Conservation (phyloP, 345 rosid species). For the Camelina sativa region DNA sequence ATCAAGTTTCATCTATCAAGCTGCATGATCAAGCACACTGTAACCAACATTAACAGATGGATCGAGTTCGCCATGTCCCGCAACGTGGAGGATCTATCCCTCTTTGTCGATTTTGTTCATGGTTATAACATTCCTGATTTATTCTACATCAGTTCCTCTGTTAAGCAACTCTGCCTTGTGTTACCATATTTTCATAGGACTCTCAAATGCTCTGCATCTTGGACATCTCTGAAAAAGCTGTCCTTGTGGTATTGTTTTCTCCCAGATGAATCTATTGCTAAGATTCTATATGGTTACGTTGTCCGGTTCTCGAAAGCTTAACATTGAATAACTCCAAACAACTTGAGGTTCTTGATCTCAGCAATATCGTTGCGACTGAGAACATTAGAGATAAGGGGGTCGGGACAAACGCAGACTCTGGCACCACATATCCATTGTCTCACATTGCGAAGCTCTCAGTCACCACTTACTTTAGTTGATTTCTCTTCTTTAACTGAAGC, state of each 20-base stretch:
- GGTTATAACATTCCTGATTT: not conserved
- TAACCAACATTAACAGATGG: not conserved
- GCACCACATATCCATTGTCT: not conserved
- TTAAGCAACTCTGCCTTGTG: not conserved
- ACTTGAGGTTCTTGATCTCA: not conserved
- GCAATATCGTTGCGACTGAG: not conserved
- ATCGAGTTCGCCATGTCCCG: not conserved
- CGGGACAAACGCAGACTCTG: not conserved
- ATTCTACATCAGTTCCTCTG: not conserved
- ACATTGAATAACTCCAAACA: not conserved
- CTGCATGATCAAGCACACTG: too few species aligned
- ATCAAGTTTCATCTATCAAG: not conserved
- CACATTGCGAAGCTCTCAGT: not conserved
- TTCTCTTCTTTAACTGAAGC: not conserved
- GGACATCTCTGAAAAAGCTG: too few species aligned
- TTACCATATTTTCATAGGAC: not conserved
- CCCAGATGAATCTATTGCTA: not conserved
- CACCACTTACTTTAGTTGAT: not conserved
- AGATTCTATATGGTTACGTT: not conserved
- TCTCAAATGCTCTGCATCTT: too few species aligned
- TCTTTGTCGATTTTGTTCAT: not conserved
- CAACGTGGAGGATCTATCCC: not conserved
- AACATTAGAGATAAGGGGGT: too few species aligned
- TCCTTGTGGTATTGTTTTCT: not conserved
- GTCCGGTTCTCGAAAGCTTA: not conserved